phyloP scores from a whole-genome alignment of 805 yeast genomes.

The Lipomyces lipofer region DNA sequence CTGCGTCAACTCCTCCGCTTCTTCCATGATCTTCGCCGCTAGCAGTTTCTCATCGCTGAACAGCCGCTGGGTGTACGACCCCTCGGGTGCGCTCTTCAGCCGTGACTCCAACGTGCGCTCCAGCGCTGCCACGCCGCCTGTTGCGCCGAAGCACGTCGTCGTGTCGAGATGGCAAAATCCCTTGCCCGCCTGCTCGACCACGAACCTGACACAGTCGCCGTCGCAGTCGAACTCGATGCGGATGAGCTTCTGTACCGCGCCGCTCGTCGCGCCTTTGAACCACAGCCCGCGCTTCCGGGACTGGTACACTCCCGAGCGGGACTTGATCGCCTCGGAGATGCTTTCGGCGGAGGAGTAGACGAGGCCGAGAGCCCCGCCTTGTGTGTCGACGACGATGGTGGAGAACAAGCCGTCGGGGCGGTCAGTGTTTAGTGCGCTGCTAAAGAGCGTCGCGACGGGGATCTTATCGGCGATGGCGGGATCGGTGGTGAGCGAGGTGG shows the following conservation, averaged over 20 bases:
- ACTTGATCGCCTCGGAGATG: slow-evolving; percentile 74
- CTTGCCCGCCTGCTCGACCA: slow-evolving; percentile 78
- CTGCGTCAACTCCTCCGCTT: slow-evolving; percentile 91
- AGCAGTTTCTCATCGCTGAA: slow-evolving; percentile 75
- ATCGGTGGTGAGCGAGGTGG: slow-evolving; percentile 17
- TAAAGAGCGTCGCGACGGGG: slow-evolving; percentile 26
- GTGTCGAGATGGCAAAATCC: slow-evolving; percentile 92
- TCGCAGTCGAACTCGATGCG: slow-evolving; percentile 82
- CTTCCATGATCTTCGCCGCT: slow-evolving; percentile 88
- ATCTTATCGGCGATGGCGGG: slow-evolving; percentile 23
- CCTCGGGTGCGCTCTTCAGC: slow-evolving; percentile 71
- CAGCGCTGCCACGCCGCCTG: slow-evolving; percentile 65
- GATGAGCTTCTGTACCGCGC: slow-evolving; percentile 81
- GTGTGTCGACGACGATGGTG: slow-evolving; percentile 71
- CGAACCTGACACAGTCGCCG: slow-evolving; percentile 82
- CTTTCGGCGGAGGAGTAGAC: slow-evolving; percentile 88
- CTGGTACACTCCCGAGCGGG: slow-evolving; percentile 87
- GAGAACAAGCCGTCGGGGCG: slow-evolving; percentile 83
- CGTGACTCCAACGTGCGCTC: slow-evolving; percentile 69
- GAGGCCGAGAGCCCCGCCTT: slow-evolving; percentile 77
- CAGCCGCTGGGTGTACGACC: slow-evolving; percentile 90
- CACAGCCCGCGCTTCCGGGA: slow-evolving; percentile 88
- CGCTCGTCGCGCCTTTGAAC: slow-evolving; percentile 96
- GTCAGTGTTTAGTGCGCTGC: slow-evolving; percentile 53
- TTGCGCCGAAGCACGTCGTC: slow-evolving; percentile 76